A percentile compares a stretch with the other conserved stretches of the same genome.
Evolutionary conservation across 108 stramenopile genomes (phyloP).

Genomic region (Mayamaea pseudoterrestris): DNA sequence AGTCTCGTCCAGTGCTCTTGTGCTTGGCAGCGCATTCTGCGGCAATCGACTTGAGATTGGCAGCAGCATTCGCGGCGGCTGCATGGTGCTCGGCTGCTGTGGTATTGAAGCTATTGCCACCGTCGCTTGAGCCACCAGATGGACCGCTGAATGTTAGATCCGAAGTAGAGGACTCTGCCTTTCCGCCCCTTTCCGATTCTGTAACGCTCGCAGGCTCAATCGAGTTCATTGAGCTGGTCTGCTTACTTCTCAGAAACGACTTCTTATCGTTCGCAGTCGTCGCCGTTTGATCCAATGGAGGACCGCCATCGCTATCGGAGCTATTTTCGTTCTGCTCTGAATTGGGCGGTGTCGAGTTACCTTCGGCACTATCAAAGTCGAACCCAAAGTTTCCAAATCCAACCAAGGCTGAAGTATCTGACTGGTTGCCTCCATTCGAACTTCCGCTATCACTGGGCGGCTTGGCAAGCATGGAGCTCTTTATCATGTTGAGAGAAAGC

Average conservation of each 20-base stretch:
- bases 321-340: constrained; percentile 11
- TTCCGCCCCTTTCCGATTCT: constrained; percentile 4
- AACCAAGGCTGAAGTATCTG: constrained; percentile 44
- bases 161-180: no score
- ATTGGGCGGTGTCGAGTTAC: constrained; percentile 4
- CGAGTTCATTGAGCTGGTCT: neutral
- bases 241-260: constrained; percentile 12
- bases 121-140: no score
- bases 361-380: constrained; percentile 57
- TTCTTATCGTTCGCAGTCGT: constrained; percentile 7
- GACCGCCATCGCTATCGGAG: no score
- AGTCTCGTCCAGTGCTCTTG: neutral
- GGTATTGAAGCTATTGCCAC: neutral
- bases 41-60: constrained; percentile 20
- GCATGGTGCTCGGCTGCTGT: constrained; percentile 7
- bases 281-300: constrained; percentile 4
- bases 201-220: neutral
- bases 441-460: constrained; percentile 3
- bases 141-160: no score
- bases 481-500: constrained; percentile 4
- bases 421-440: constrained; percentile 44
- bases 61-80: constrained; percentile 19
- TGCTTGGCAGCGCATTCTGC: constrained; percentile 3
- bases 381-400: constrained; percentile 57
- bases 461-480: neutral